These are phyloP conservation scores for Zoysia pacifica DNA, from an alignment of 176 grass and related monocot species.

Conservation along the genomic window DNA sequence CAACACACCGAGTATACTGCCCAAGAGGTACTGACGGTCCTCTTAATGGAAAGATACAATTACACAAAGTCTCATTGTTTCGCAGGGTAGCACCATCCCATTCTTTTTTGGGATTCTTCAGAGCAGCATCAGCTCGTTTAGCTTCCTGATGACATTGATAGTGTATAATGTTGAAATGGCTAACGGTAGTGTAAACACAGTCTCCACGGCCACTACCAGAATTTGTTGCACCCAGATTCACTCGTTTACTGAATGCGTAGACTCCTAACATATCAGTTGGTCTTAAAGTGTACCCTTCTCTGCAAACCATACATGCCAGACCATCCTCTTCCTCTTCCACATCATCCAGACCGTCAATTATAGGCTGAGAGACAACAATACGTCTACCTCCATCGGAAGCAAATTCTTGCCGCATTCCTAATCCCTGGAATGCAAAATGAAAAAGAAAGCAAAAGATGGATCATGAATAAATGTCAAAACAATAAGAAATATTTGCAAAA, in stretches of 20 bases:
- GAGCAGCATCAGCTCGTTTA: slow-evolving; percentile 86
- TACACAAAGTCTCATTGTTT: slow-evolving; percentile 96
- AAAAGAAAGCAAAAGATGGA: slow-evolving; percentile 25
- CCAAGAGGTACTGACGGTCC: slow-evolving; percentile 75
- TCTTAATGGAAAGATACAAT: slow-evolving; percentile 91
- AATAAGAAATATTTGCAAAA: slow-evolving; percentile 4
- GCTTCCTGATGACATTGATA: slow-evolving; percentile 98
- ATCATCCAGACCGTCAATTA: slow-evolving; percentile 91
- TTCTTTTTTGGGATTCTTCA: slow-evolving; percentile 95
- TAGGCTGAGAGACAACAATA: slow-evolving; percentile 88
- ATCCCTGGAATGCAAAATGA: slow-evolving; percentile 48
- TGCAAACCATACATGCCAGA: slow-evolving; percentile 93
- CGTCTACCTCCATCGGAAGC: slow-evolving; percentile 86
- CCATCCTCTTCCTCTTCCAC: slow-evolving; percentile 94
- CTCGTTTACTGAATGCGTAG: slow-evolving; percentile 89
- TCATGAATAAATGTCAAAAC: not conserved
- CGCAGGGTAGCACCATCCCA: slow-evolving; percentile 96
- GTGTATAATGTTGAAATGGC: slow-evolving; percentile 97
- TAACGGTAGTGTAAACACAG: slow-evolving; percentile 94
- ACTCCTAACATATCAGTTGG: slow-evolving; percentile 90
- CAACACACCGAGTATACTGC: slow-evolving; percentile 85
- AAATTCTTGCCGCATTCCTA: slow-evolving; percentile 92
- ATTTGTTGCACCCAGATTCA: slow-evolving; percentile 75
- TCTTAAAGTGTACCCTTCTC: slow-evolving; percentile 92
- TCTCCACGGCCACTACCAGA: slow-evolving; percentile 74